phyloP scores from a whole-genome alignment of 1,284 basidiomycete genomes.

The Melampsora occidentalis region DNA sequence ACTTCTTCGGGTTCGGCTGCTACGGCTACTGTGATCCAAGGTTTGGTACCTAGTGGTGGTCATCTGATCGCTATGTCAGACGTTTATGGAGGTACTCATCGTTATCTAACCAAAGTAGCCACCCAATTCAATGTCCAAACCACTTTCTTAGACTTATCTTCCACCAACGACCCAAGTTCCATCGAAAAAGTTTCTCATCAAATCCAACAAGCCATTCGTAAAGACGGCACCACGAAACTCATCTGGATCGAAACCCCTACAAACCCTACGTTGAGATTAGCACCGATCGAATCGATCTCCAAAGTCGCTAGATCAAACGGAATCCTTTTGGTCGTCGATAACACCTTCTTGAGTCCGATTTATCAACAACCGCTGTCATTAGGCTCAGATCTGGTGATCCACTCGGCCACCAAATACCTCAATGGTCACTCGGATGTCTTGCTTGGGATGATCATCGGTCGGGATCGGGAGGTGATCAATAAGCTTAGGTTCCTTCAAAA shows the following conservation, averaged over 20 bases:
- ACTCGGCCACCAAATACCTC: conserved; percentile 73
- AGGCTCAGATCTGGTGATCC: conserved; percentile 77
- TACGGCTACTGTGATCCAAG: conserved; percentile 76
- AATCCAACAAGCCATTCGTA: conserved; percentile 20
- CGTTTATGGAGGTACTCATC: conserved; percentile 81
- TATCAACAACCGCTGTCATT: conserved; percentile 81
- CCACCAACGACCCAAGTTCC: background rate
- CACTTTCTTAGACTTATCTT: conserved; percentile 73
- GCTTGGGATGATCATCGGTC: conserved; percentile 72
- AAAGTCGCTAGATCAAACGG: conserved; percentile 62
- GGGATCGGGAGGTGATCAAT: conserved; percentile 58
- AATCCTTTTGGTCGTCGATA: conserved; percentile 76
- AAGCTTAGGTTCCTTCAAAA: conserved; percentile 86
- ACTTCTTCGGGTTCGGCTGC: conserved; percentile 67
- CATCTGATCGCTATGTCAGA: conserved; percentile 73
- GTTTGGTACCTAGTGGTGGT: conserved; percentile 65
- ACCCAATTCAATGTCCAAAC: conserved; percentile 67
- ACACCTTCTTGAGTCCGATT: conserved; percentile 81
- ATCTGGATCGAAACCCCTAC: conserved; percentile 96
- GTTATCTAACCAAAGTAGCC: conserved; percentile 78
- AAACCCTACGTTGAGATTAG: conserved; percentile 85
- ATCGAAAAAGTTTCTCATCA: conserved; percentile 40
- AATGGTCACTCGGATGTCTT: conserved; percentile 65
- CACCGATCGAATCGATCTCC: conserved; percentile 69
- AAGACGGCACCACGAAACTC: conserved; percentile 59